Base-by-base conservation (phyloP, 2,329 filamentous ascomycete species). In the Lachnum nothofagi region DNA sequence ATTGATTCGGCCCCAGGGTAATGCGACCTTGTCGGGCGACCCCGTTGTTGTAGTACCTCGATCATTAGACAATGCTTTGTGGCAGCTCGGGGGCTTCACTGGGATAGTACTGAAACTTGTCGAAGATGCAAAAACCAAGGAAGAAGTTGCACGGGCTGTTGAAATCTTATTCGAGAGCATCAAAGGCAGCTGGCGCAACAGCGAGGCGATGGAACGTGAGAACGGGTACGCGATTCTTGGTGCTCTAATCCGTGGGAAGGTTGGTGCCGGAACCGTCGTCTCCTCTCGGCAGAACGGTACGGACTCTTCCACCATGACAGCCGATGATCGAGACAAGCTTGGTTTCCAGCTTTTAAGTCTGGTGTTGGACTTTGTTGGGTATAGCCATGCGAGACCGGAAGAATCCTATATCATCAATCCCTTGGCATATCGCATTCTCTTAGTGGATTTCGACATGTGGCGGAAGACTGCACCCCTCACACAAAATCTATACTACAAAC, bases 351-450 rank as follows among this genome's bases (percentile, higher is more conserved):
- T 96, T 7, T 75, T 98, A 5, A 83, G 82, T 49, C 72, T 91
- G 20, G 81, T 95, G 3, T 76, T 98, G 16, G 78, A 79, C 6
- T 98, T 97, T 65, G 83, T 96, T 51, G 93, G 93, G 3, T 97
- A 95, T 67, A 84, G 91, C 53, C 83, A 85, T 56, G 72, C 79
- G n/a, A 77, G 83, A 27, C 88, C 90, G 0, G 81, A 89, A 49
- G 85, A 91, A 49, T 96, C 91, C 1, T 88, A 96, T 60, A 94
- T 98, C 64, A 87, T 95, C 58, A 98, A 98, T 60, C 91, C 93
- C 0, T 76, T 98, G 53, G 93, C 91, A 3, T 98, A 97, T 68
- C 84, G 93, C 39, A 85, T 95, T 27, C 74, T 98, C 16, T 76
- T 98, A 23, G 88, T 97, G 46, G 93, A 98, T 67, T 81, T 94